Percentiles rank a stretch among this genome's conserved stretches.
Conservation (phyloP, 495 filamentous ascomycete species). For the Neurospora sp. region DNA sequence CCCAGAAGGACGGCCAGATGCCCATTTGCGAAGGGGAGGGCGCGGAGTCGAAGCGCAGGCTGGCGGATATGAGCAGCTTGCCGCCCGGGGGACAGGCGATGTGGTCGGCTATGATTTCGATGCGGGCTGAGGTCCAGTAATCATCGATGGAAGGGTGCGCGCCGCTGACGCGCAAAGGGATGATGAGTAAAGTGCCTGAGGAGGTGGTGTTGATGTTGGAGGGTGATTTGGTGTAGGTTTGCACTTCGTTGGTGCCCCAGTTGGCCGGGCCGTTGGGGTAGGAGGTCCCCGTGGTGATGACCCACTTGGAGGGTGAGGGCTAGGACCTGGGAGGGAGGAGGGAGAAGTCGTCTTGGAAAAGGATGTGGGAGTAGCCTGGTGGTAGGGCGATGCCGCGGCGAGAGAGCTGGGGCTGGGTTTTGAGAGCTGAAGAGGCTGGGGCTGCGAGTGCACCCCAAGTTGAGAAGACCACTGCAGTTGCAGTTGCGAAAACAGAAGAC, state of each 20-base stretch:
- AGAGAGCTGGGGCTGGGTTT: not conserved
- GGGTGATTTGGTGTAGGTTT: slow-evolving; percentile 17
- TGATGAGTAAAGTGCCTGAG: not conserved
- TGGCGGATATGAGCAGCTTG: not conserved
- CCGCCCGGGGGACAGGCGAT: not conserved
- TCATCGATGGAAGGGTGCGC: not conserved
- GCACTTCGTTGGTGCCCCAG: slow-evolving; percentile 25
- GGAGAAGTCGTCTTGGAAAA: slow-evolving; percentile 13
- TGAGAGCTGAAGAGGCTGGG: not conserved
- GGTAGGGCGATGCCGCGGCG: not conserved
- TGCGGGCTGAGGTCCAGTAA: not conserved
- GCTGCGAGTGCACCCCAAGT: not conserved
- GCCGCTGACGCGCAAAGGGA: not conserved
- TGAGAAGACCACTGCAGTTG: not conserved
- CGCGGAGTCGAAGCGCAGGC: not conserved
- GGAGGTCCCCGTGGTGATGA: slow-evolving; percentile 15
- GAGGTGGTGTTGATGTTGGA: slow-evolving; percentile 19
- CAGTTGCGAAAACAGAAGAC: not conserved
- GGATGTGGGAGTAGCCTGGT: slow-evolving; percentile 1
- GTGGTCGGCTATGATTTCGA: not conserved
- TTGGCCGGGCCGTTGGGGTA: slow-evolving; percentile 19
- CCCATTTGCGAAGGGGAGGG: not conserved
- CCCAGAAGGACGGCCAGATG: not conserved
- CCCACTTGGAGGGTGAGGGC: slow-evolving; percentile 14
- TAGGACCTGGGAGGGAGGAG: not conserved